Conservation (phyloP, 345 rosid species). For the Dipteronia dyeriana region DNA sequence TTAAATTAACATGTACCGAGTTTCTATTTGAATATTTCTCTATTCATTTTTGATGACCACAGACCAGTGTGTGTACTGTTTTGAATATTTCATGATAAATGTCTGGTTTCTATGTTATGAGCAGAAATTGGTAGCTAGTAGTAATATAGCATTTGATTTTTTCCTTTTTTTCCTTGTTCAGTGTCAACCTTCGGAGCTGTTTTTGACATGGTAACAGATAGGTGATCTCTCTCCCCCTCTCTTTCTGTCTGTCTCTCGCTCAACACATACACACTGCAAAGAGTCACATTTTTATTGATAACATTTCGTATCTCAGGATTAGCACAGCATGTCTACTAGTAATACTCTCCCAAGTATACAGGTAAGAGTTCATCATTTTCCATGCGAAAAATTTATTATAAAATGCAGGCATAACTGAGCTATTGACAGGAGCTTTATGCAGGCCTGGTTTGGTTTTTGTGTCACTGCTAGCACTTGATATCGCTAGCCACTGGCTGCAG, state of each 20-base stretch:
- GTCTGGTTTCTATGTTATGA: background rate
- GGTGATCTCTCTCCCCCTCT: slow-evolving; percentile 43
- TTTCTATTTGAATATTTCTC: background rate
- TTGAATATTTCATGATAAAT: background rate
- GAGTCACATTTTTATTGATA: slow-evolving; percentile 1
- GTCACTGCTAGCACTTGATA: slow-evolving; percentile 85
- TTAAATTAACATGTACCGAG: background rate
- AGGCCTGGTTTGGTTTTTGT: slow-evolving; percentile 92
- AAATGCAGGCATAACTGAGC: slow-evolving; percentile 3
- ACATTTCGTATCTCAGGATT: slow-evolving; percentile 55
- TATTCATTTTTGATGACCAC: background rate
- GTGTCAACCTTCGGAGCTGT: slow-evolving; percentile 98
- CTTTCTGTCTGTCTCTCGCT: slow-evolving; percentile 8
- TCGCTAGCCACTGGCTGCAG: slow-evolving; percentile 94
- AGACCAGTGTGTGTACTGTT: background rate
- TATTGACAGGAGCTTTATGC: slow-evolving; percentile 22
- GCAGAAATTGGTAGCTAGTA: background rate
- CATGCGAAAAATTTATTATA: background rate
- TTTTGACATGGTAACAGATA: slow-evolving; percentile 94
- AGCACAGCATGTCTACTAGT: slow-evolving; percentile 96
- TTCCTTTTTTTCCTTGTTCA: slow-evolving; percentile 36
- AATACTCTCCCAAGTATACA: slow-evolving; percentile 82
- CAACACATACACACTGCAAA: no score
- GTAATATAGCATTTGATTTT: slow-evolving; percentile 18
- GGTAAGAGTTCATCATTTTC: slow-evolving; percentile 38